Evolutionary conservation across 108 stramenopile genomes (phyloP), one percentile per base, ranked within the genome.

Genomic region (Discostella pseudostelligera): DNA sequence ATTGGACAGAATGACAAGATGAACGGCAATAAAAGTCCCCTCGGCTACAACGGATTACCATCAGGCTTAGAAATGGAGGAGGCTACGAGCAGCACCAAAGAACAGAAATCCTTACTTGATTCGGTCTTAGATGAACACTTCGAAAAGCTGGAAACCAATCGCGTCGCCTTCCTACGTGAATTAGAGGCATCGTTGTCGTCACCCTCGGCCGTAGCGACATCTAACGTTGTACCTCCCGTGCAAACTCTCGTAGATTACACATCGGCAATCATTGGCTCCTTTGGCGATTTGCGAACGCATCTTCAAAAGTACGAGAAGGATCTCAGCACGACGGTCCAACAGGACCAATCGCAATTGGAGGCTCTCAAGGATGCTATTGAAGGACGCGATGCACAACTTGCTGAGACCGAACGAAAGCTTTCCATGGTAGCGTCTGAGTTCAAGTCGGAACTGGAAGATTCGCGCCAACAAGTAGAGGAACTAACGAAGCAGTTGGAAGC

Each of bases 401-500:
- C 71, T n/a, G 71, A 73, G n/a, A 67, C 85, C 43, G 68, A 83
- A 16, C 40, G 61, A 28, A 50, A 57, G 42, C 75, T 72, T 59
- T 56, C 81, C 37, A 40, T 76, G 9, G 78, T 86, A 45, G 36
- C 80, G 0, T 72, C 80, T 13, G 81, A 77, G 11, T 24, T 86
- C 46, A 74, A 77, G 56, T 59, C 71, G 17, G 78, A 88, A 53
- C 64, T 83, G 0, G 64, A 72, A 13, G 75, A 77, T 26, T 80
- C 76, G 21, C 81, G 81, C 55, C 85, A 83, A 39, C 83, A 83
- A 65, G 51, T 65, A 14, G 78, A 84, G 53, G 86, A 92, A 55
- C 69, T 87, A 16, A 74, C 85, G 46, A 87, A 89, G 59, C 87
- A 88, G 56, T 59, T 92, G 37, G 84, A 83, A 12, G 78, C 83